A percentile compares a stretch with the other conserved stretches of the same genome.
These are phyloP conservation scores for Fusarium setosum DNA, from an alignment of 2,329 filamentous ascomycete genomes.

Conservation along the genomic window DNA sequence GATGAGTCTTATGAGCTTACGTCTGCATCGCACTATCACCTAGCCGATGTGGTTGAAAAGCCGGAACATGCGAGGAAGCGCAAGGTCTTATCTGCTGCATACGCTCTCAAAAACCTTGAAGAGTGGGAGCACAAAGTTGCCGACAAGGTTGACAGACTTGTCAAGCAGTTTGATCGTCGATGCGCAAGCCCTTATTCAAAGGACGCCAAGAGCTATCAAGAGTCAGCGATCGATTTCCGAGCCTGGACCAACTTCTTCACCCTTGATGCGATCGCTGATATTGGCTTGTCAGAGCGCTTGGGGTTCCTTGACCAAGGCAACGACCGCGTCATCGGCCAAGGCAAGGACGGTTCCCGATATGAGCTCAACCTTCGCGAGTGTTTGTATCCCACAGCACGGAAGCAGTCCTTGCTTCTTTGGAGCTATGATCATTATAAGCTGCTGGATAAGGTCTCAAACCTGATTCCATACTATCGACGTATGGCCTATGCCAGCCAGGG, in stretches of 20 bases:
- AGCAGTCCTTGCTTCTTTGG: too few relatives aligned
- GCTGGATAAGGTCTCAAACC: too few relatives aligned
- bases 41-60: neutral
- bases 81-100: neutral
- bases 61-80: neutral
- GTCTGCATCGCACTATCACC: too few relatives aligned
- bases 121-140: neutral
- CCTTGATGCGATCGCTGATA: conserved; percentile 66
- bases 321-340: too few relatives aligned
- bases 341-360: too few relatives aligned
- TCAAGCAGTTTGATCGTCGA: neutral
- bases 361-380: too few relatives aligned
- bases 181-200: neutral
- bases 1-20: too few relatives aligned
- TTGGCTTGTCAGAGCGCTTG: conserved; percentile 54
- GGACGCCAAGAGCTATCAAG: too few relatives aligned
- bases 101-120: neutral
- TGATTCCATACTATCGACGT: too few relatives aligned
- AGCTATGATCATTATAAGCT: too few relatives aligned
- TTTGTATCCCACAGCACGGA: too few relatives aligned
- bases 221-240: conserved; percentile 62
- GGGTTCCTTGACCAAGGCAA: too few relatives aligned
- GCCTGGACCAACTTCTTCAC: conserved; percentile 66
- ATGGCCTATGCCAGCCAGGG: conserved; percentile 11
- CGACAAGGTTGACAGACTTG: neutral